Evolutionary conservation across 2,329 filamentous ascomycete species (phyloP), one percentile per base, ranked within the genome.

Genomic region (Talaromyces pinophilus): DNA sequence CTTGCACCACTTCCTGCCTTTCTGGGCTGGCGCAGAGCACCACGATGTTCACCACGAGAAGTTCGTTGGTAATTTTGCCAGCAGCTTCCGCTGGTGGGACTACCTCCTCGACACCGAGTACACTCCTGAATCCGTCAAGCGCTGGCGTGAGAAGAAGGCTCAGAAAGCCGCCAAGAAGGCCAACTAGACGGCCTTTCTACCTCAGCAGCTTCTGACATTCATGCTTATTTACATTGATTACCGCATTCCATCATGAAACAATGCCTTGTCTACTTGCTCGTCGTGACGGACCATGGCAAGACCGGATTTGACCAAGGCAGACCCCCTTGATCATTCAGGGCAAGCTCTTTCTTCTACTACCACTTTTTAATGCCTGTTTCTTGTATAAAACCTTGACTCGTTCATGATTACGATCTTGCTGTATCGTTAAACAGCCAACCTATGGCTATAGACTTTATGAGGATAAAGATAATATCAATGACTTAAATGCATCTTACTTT

Each of bases 61-160:
- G 78, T 99, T 99, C 82, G 93, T 99, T 70, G 95, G 95, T 73
- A 99, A 99, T 85, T 99, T 98, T 79, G 85, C 94, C 62, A 97
- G 93, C 77, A 96, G 92, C 84, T 99, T 99, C 88, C 88, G 94
- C 80, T 99, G 95, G 95, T 99, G 95, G 95, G 95, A 99, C 83
- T 96, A 91, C 79, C 79, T 89, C 72, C 86, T 98, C 71, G 93
- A 97, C 81, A 99, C 95, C 69, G 94, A 99, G 85, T 92, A 92
- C 70, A 92, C 92, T 63, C 87, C 92, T 44, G 94, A 96, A 80
- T 92, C 94, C 48, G 86, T 90, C 73, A 93, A 93, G 88, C 87
- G 85, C 76, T 89, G 93, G 76, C 87, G 93, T 67, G 92, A 95
- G 80, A 75, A 77, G 63, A 80, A 78, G 69, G 62, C 64, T 28